Conservation (phyloP, 768 basidiomycete species). For the Lactifluus subvellereus region DNA sequence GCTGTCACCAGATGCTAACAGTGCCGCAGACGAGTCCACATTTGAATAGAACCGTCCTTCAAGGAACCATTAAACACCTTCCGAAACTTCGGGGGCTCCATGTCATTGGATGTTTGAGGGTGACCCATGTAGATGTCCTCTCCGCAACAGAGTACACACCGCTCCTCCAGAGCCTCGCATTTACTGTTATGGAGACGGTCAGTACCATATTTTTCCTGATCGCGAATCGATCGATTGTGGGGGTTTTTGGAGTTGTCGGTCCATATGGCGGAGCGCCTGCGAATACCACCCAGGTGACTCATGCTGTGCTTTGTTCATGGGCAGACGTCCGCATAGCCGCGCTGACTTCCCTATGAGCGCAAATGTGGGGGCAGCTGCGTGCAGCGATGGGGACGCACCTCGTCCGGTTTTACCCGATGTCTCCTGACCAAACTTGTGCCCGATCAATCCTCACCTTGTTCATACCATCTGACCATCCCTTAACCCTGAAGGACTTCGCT, state of each 20-base stretch:
- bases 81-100: conserved; percentile 54
- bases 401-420: conserved; percentile 1
- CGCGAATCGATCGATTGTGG: conserved; percentile 5
- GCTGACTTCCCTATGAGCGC: background rate
- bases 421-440: conserved; percentile 1
- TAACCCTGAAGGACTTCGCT: conserved; percentile 13
- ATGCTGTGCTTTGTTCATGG: background rate
- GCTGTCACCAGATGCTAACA: conserved; percentile 14
- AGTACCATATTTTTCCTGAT: conserved; percentile 26
- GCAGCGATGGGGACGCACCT: conserved; percentile 3
- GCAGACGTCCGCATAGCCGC: background rate
- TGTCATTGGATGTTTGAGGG: conserved; percentile 51
- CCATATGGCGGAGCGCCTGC: conserved; percentile 1
- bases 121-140: conserved; percentile 49
- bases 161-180: conserved; percentile 51
- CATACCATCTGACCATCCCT: conserved; percentile 36
- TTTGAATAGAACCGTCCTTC: conserved; percentile 48
- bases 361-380: background rate
- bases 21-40: conserved; percentile 48
- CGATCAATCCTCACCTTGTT: conserved; percentile 8
- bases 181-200: conserved; percentile 57
- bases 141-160: conserved; percentile 44
- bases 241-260: background rate
- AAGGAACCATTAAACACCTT: conserved; percentile 42
- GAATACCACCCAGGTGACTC: background rate